Conservation (phyloP, 148 eudicot species). For the Dysphania ambrosioides region DNA sequence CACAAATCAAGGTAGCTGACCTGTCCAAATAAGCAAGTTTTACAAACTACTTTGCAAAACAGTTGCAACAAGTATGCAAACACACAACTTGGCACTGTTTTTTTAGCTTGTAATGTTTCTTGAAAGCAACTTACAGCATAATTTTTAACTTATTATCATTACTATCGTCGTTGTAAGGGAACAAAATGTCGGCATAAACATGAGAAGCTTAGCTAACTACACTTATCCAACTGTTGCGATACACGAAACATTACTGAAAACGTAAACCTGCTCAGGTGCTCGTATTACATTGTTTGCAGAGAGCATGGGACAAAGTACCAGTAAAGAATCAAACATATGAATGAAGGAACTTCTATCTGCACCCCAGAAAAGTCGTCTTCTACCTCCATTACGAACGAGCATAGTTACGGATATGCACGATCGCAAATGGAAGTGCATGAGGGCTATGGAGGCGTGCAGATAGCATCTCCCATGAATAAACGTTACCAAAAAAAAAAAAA, state of each 20-base stretch:
- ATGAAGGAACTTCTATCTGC: constrained; percentile 8
- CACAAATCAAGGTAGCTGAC: no score
- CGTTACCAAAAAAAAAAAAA: neutral
- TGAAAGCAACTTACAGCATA: neutral
- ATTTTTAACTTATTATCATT: neutral
- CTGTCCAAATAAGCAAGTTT: no score
- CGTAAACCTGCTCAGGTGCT: neutral
- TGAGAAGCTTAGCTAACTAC: neutral
- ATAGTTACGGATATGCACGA: neutral
- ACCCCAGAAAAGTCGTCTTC: constrained; percentile 4
- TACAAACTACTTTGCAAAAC: no score
- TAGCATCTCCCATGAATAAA: neutral
- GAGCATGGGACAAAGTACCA: neutral
- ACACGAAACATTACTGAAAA: neutral
- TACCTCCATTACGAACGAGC: neutral
- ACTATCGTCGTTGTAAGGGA: neutral
- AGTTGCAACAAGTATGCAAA: neutral
- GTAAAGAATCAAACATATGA: constrained; percentile 18
- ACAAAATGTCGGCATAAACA: neutral
- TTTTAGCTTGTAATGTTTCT: neutral
- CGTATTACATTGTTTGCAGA: constrained; percentile 7
- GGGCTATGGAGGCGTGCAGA: constrained; percentile 11
- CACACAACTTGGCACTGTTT: neutral
- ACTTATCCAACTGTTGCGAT: neutral
- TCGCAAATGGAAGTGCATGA: neutral